These are phyloP conservation scores for Solanum hybrid DNA, from an alignment of 305 asterid species.

Conservation along the genomic window DNA sequence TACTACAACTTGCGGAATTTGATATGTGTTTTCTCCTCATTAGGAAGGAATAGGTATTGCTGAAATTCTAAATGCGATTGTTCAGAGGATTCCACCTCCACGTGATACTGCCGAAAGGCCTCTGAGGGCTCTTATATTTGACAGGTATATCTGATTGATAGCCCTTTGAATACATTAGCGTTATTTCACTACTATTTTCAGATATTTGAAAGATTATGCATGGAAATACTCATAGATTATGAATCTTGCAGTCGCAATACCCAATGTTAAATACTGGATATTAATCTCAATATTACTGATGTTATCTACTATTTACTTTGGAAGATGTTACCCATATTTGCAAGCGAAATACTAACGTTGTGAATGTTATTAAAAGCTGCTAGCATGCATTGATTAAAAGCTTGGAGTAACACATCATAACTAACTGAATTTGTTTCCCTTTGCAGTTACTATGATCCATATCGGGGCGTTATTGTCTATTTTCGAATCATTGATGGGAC, in stretches of 20 bases:
- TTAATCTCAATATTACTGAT: background rate
- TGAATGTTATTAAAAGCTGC: background rate
- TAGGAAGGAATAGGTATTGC: slow-evolving; percentile 91
- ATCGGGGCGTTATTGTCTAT: slow-evolving; percentile 93
- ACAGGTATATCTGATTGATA: slow-evolving; percentile 54
- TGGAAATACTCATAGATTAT: background rate
- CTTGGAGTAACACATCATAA: background rate
- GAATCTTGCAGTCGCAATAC: background rate
- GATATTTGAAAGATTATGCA: background rate
- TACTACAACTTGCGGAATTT: background rate
- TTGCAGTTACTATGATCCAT: slow-evolving; percentile 89
- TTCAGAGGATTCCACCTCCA: slow-evolving; percentile 86
- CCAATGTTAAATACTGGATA: background rate
- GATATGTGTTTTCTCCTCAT: slow-evolving; percentile 15
- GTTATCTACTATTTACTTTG: background rate
- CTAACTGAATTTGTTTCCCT: background rate
- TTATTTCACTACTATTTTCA: background rate
- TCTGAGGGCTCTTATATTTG: slow-evolving; percentile 96
- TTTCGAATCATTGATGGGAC: slow-evolving; percentile 93
- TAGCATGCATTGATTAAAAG: background rate
- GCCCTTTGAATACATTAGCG: background rate
- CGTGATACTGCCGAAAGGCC: slow-evolving; percentile 65
- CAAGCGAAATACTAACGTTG: background rate
- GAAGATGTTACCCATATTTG: background rate
- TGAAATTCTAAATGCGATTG: slow-evolving; percentile 77